Evolutionary conservation across 2,329 filamentous ascomycete species (phyloP).

Genomic region (Aspergillus chevalieri): DNA sequence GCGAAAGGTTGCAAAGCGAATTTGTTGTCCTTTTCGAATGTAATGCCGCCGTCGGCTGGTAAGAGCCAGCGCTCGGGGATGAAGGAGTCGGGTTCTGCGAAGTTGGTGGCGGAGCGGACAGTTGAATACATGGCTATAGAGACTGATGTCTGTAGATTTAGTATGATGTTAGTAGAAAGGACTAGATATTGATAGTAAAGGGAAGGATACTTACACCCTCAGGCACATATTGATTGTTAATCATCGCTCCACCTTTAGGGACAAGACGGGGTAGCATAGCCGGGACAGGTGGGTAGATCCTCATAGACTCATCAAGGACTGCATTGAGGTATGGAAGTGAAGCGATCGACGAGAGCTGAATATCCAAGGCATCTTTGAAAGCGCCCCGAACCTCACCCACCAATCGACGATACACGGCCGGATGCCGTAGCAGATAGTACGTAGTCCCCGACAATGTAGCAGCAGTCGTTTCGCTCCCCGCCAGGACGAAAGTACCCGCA

Average conservation of each 20-base stretch:
- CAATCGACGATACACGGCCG: conserved; percentile 13
- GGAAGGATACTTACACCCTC: conserved; percentile 13
- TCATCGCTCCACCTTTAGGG: conserved; percentile 21
- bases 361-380: conserved; percentile 15
- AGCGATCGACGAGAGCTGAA: conserved; percentile 11
- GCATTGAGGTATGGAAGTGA: conserved; percentile 20
- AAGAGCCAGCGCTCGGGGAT: conserved; percentile 27
- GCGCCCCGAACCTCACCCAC: conserved; percentile 19
- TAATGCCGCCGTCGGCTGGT: background rate
- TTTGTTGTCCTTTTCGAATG: conserved; percentile 25
- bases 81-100: conserved; percentile 17
- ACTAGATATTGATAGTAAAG: background rate
- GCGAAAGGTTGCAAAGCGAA: conserved; percentile 26
- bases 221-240: conserved; percentile 20
- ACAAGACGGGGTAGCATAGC: conserved; percentile 26
- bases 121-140: conserved; percentile 4
- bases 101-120: conserved; percentile 9
- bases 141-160: conserved; percentile 1
- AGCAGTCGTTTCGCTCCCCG: conserved; percentile 22
- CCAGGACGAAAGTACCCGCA: conserved; percentile 17
- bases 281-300: conserved; percentile 23
- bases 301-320: conserved; percentile 19
- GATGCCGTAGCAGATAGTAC: conserved; percentile 19
- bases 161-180: background rate
- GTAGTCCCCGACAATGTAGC: conserved; percentile 3